Evolutionary conservation across 2,329 filamentous ascomycete species (phyloP).

Genomic region (Colletotrichum cuscutae): DNA sequence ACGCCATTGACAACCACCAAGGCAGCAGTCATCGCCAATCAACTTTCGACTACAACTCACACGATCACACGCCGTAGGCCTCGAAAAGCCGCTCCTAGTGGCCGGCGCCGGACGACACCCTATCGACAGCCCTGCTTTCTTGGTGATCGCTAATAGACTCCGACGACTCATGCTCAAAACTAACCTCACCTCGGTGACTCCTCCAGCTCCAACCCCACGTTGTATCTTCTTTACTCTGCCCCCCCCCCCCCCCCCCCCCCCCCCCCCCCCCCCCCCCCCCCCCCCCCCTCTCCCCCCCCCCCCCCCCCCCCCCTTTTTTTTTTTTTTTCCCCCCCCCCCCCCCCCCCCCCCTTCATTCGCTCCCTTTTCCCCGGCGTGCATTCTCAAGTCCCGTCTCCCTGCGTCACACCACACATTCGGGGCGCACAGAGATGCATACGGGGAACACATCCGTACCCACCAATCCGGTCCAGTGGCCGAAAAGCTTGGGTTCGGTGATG

Average conservation of each 20-base stretch:
- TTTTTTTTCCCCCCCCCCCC: background rate
- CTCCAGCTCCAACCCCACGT: background rate
- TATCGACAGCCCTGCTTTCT: slow-evolving; percentile 18
- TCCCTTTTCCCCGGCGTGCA: background rate
- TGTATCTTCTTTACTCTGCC: background rate
- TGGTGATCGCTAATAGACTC: slow-evolving; percentile 13
- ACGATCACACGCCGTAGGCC: slow-evolving; percentile 9
- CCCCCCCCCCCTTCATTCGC: background rate
- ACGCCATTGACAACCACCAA: slow-evolving; percentile 25
- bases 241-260: background rate
- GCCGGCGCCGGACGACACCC: slow-evolving; percentile 17
- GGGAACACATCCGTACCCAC: slow-evolving; percentile 11
- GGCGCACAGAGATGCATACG: slow-evolving; percentile 28
- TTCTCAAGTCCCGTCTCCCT: slow-evolving; percentile 1
- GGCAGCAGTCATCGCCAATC: slow-evolving; percentile 1
- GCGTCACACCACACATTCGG: slow-evolving; percentile 21
- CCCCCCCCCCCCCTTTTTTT: too few species aligned
- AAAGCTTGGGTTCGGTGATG: slow-evolving; percentile 29
- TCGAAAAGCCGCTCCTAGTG: slow-evolving; percentile 31
- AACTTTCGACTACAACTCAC: background rate
- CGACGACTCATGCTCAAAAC: background rate
- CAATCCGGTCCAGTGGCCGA: slow-evolving; percentile 1
- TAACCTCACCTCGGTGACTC: background rate
- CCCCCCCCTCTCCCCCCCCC: too few species aligned
- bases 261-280: background rate